Conservation (phyloP, 352 stramenopile species). For the Salisapilia sapeloensis region DNA sequence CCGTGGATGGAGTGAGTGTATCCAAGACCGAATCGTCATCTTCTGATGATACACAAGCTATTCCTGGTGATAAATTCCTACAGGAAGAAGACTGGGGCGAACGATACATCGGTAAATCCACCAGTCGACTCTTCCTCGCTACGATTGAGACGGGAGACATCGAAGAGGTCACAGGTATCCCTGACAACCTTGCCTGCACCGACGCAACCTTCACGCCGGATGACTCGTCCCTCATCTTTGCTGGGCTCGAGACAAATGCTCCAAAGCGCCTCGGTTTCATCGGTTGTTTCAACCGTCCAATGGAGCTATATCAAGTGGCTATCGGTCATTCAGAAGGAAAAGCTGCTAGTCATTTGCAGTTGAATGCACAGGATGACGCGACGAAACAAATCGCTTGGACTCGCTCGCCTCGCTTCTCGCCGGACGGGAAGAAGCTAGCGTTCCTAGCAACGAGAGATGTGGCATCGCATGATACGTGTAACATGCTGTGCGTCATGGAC, state of each 20-base stretch:
- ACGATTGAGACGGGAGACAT: conserved; percentile 43
- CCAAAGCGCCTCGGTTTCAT: conserved; percentile 60
- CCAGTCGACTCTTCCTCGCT: conserved; percentile 42
- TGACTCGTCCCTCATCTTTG: conserved; percentile 44
- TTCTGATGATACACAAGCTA: conserved; percentile 1
- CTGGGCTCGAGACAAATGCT: conserved; percentile 28
- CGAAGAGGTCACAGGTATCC: conserved; percentile 34
- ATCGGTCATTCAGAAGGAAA: conserved; percentile 6
- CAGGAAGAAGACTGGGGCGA: conserved; percentile 72
- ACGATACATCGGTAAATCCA: conserved; percentile 66
- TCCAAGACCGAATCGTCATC: conserved; percentile 5
- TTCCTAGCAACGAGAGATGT: conserved; percentile 55
- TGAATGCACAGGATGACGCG: conserved; percentile 15
- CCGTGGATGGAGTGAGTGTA: conserved; percentile 2
- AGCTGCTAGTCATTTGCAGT: conserved; percentile 18
- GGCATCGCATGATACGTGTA: conserved; percentile 59
- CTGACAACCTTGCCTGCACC: conserved; percentile 33
- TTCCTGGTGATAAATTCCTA: conserved; percentile 42
- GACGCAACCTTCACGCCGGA: conserved; percentile 46
- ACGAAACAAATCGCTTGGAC: conserved; percentile 23
- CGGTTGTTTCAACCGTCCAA: conserved; percentile 77
- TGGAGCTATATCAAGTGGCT: conserved; percentile 33
- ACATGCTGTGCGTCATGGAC: conserved; percentile 35
- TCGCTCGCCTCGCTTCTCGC: conserved; percentile 44
- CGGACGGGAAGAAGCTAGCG: conserved; percentile 40